phyloP scores from a whole-genome alignment of 1,284 basidiomycete species.

The Boletellus sp. region DNA sequence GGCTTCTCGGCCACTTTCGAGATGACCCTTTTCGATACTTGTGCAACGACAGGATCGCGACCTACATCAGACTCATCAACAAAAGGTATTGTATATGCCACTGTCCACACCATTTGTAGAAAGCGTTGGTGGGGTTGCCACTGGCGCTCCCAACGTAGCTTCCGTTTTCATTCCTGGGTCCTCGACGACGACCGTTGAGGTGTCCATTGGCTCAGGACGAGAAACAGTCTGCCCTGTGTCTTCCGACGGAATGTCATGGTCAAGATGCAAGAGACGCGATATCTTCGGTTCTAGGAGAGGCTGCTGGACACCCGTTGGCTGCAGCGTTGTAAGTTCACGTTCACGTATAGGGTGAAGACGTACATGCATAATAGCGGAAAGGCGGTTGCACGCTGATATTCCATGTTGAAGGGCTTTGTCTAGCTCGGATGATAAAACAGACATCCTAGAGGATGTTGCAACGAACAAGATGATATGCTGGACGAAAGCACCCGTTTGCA shows the following conservation, averaged over 20 bases:
- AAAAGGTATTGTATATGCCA: background rate
- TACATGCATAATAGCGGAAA: conserved; percentile 29
- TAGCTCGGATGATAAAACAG: conserved; percentile 45
- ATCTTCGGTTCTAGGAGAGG: background rate
- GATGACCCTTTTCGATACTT: background rate
- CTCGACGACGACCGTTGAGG: background rate
- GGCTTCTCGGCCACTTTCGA: conserved; percentile 5
- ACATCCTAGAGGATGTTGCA: conserved; percentile 58
- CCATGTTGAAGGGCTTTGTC: conserved; percentile 34
- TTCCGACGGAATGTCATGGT: conserved; percentile 5
- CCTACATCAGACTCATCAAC: conserved; percentile 13
- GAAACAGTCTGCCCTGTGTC: conserved; percentile 18
- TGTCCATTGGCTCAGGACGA: background rate
- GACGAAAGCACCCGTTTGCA: conserved; percentile 70
- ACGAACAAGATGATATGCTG: conserved; percentile 59
- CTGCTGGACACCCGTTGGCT: conserved; percentile 16
- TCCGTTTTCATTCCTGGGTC: background rate
- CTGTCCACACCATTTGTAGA: conserved; percentile 7
- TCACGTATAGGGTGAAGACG: background rate
- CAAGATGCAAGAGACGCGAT: background rate
- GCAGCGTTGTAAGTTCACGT: conserved; percentile 8
- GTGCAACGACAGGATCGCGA: background rate
- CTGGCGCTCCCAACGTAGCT: background rate
- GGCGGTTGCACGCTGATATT: conserved; percentile 26
- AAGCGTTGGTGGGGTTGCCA: background rate